Evolutionary conservation across 2,329 filamentous ascomycete species (phyloP).

Genomic region (Xylariales sp.): DNA sequence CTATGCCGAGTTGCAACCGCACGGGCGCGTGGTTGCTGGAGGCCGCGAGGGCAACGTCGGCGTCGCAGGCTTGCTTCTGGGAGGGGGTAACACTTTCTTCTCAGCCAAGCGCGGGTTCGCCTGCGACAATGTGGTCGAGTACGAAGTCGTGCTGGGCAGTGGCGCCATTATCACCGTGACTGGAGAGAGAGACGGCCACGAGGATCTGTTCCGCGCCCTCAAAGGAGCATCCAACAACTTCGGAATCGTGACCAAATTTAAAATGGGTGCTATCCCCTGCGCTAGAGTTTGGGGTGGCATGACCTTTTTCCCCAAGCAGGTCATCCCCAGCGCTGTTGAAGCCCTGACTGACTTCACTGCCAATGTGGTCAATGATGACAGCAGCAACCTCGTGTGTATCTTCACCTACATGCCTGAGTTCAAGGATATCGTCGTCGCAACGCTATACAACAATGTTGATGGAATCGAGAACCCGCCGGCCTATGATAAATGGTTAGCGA

Average conservation of each 20-base stretch:
- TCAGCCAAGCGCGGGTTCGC: slow-evolving; percentile 15
- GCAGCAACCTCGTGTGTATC: slow-evolving; percentile 15
- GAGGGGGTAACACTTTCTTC: slow-evolving; percentile 22
- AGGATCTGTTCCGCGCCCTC: slow-evolving; percentile 13
- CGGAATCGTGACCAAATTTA: slow-evolving; percentile 16
- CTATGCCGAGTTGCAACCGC: slow-evolving; percentile 13
- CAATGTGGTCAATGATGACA: slow-evolving; percentile 9
- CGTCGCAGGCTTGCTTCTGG: slow-evolving; percentile 14
- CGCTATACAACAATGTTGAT: slow-evolving; percentile 11
- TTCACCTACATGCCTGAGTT: slow-evolving; percentile 13
- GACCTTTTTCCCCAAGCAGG: slow-evolving; percentile 10
- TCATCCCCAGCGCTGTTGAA: slow-evolving; percentile 9
- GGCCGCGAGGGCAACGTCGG: slow-evolving; percentile 14
- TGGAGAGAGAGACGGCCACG: slow-evolving; percentile 6
- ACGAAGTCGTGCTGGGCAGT: slow-evolving; percentile 21
- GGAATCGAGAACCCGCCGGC: slow-evolving; percentile 12
- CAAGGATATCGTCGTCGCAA: slow-evolving; percentile 11
- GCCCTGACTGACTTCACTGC: slow-evolving; percentile 9
- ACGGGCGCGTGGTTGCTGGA: slow-evolving; percentile 11
- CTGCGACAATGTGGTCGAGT: slow-evolving; percentile 29
- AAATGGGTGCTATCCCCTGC: slow-evolving; percentile 17
- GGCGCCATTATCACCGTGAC: slow-evolving; percentile 11
- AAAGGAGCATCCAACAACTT: slow-evolving; percentile 13
- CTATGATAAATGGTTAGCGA: slow-evolving; percentile 12
- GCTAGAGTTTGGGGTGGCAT: slow-evolving; percentile 17